A percentile compares a stretch with the other conserved stretches of the same genome.
phyloP scores from a whole-genome alignment of 331 rosid species.

The Ulmus americana region DNA sequence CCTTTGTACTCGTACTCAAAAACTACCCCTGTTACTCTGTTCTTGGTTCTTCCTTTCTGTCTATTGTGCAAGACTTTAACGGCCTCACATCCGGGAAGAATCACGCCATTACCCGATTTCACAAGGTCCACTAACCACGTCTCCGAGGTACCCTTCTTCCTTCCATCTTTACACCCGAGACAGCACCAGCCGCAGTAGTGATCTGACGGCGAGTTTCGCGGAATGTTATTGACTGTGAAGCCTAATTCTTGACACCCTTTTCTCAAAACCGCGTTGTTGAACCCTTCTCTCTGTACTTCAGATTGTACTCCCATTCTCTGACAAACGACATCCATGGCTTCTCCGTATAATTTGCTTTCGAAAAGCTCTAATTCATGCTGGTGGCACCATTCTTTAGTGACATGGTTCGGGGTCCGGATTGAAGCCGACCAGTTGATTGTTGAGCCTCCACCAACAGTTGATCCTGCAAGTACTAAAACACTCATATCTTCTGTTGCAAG shows the following conservation, averaged over 20 bases:
- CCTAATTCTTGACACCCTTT: slow-evolving; percentile 76
- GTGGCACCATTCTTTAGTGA: slow-evolving; percentile 58
- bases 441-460: slow-evolving; percentile 84
- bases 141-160: slow-evolving; percentile 60
- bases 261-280: slow-evolving; percentile 62
- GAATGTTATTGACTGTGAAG: slow-evolving; percentile 46
- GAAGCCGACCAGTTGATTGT: slow-evolving; percentile 70
- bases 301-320: slow-evolving; percentile 68
- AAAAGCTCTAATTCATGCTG: slow-evolving; percentile 42
- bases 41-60: slow-evolving; percentile 33
- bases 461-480: slow-evolving; percentile 52
- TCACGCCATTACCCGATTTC: slow-evolving; percentile 61
- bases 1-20: slow-evolving; percentile 42
- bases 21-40: slow-evolving; percentile 46
- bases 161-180: slow-evolving; percentile 73
- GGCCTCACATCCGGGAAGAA: slow-evolving; percentile 59
- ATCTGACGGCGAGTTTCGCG: slow-evolving; percentile 57
- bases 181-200: slow-evolving; percentile 89
- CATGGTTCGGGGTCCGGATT: slow-evolving; percentile 55
- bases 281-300: slow-evolving; percentile 56
- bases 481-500: slow-evolving; percentile 58
- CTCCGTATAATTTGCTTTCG: slow-evolving; percentile 47
- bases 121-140: slow-evolving; percentile 83
- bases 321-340: slow-evolving; percentile 60
- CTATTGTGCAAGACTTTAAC: slow-evolving; percentile 42